phyloP scores from a whole-genome alignment of 169 alveolate genomes.

The Toxoplasma gondii region DNA sequence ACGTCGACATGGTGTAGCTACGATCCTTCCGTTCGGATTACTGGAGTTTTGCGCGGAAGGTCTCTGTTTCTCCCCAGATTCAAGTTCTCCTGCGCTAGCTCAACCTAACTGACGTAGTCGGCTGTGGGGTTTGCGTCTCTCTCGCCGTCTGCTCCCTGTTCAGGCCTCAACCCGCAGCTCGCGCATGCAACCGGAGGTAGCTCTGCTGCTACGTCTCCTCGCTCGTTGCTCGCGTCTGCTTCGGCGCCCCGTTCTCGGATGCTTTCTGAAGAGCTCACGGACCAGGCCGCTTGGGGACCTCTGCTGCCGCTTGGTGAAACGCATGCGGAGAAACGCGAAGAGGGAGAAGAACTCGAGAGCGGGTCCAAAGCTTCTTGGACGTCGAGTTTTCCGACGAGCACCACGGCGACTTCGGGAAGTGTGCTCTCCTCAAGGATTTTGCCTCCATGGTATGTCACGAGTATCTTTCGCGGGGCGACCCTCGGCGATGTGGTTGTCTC shows the following conservation, averaged over 20 bases:
- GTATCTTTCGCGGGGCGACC: constrained; percentile 12
- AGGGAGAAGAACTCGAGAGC: not conserved
- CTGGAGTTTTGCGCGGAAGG: no score
- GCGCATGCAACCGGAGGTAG: not conserved
- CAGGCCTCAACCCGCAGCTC: not conserved
- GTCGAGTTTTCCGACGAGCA: not conserved
- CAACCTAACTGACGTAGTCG: no score
- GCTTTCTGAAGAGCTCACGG: not conserved
- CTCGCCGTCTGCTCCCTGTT: not conserved
- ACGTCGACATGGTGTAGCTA: no score
- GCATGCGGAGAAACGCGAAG: not conserved
- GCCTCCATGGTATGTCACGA: constrained; percentile 18
- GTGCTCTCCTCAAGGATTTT: not conserved
- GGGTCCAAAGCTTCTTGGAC: not conserved
- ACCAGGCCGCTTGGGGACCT: not conserved
- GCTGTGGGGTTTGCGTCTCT: not conserved
- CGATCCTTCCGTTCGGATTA: no score
- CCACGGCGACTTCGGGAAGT: not conserved
- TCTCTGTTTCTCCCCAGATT: no score
- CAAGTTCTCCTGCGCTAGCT: no score
- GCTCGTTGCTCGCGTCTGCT: not conserved
- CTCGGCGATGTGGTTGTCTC: not conserved
- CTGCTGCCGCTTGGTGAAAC: not conserved
- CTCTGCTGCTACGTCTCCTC: not conserved
- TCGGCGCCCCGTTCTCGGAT: not conserved